A percentile compares a stretch with the other conserved stretches of the same genome.
Evolutionary conservation across 805 yeast species (phyloP).

Genomic region (Phaffomyces thermotolerans): DNA sequence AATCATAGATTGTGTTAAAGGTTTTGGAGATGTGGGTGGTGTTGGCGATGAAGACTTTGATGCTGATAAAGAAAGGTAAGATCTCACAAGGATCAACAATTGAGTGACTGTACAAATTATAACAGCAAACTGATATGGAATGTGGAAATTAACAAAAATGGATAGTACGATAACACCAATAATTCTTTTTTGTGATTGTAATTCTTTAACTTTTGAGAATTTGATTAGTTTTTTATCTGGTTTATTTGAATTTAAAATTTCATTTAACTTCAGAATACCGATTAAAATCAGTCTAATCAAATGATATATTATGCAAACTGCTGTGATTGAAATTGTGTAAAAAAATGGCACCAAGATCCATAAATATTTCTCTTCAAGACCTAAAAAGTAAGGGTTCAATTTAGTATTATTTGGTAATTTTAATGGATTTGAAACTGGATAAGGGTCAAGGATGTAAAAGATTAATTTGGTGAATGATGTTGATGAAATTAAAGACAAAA

Average conservation of each 20-base stretch:
- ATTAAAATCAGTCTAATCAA: background rate
- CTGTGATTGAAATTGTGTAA: slow-evolving; percentile 36
- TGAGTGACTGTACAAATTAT: slow-evolving; percentile 55
- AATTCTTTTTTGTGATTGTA: slow-evolving; percentile 10
- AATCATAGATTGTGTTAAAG: background rate
- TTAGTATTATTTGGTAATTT: slow-evolving; percentile 33
- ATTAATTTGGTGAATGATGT: slow-evolving; percentile 30
- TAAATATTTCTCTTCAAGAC: slow-evolving; percentile 49
- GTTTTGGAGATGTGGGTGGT: background rate
- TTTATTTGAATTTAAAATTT: background rate
- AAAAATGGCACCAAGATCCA: slow-evolving; percentile 57
- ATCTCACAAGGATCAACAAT: slow-evolving; percentile 39
- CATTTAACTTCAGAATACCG: background rate
- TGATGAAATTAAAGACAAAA: slow-evolving; percentile 34
- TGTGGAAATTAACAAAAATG: slow-evolving; percentile 46
- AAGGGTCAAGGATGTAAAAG: slow-evolving; percentile 45
- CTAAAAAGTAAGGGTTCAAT: slow-evolving; percentile 57
- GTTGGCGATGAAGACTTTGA: background rate
- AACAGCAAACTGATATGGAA: slow-evolving; percentile 80
- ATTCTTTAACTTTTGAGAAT: background rate
- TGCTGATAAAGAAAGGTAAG: slow-evolving; percentile 5
- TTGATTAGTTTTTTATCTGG: background rate
- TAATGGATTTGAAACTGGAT: slow-evolving; percentile 38
- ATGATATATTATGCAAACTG: slow-evolving; percentile 32
- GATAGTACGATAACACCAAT: slow-evolving; percentile 26